Evolutionary conservation across 352 stramenopile genomes (phyloP).

Genomic region (Globisporangium emineosum): DNA sequence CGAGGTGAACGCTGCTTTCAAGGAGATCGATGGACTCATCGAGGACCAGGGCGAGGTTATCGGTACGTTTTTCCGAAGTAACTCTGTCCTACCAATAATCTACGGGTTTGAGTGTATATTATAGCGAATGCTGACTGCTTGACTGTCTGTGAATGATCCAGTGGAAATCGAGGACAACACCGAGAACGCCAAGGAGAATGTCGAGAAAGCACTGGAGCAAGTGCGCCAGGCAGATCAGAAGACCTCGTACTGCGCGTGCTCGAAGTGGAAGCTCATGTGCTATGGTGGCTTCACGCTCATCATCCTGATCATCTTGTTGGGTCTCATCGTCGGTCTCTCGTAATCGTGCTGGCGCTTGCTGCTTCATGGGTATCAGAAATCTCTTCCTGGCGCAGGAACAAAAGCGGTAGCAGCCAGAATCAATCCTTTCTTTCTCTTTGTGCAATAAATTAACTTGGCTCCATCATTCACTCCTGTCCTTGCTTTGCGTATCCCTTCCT

Average conservation of each 20-base stretch:
- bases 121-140: not conserved
- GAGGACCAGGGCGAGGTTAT: conserved; percentile 79
- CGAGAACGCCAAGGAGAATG: conserved; percentile 73
- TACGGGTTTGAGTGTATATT: too few relatives aligned
- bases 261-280: conserved; percentile 63
- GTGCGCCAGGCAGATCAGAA: conserved; percentile 68
- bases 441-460: conserved; percentile 18
- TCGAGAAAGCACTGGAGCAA: conserved; percentile 62
- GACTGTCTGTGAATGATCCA: conserved; percentile 11
- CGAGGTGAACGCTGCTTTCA: conserved; percentile 83
- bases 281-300: conserved; percentile 54
- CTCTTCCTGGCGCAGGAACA: not conserved
- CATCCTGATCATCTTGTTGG: conserved; percentile 52
- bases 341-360: conserved; percentile 14
- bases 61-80: conserved; percentile 23
- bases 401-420: not conserved
- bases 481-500: not conserved
- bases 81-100: not conserved
- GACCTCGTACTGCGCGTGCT: conserved; percentile 70
- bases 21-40: conserved; percentile 82
- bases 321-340: conserved; percentile 40
- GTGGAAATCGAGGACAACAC: conserved; percentile 85
- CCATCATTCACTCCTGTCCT: conserved; percentile 1
- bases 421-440: not conserved
- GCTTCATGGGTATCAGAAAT: not conserved